A percentile compares a stretch with the other conserved stretches of the same genome.
phyloP scores from a whole-genome alignment of 495 filamentous ascomycete species.

The Staphylotrichum tortipilum region DNA sequence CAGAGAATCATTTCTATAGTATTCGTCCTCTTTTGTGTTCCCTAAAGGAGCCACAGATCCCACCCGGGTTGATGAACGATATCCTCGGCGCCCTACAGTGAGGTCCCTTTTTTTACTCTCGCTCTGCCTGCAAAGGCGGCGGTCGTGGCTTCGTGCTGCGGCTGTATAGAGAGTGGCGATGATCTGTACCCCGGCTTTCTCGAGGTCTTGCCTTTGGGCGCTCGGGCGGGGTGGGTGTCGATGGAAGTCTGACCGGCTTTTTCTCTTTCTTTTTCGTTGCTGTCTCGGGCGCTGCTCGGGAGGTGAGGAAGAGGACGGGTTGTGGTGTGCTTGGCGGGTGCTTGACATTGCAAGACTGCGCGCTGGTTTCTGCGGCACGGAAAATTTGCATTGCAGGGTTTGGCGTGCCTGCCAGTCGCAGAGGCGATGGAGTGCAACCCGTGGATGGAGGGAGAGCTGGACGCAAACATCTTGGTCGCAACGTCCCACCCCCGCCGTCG shows the following conservation, averaged over 20 bases:
- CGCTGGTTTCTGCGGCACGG: too few species aligned
- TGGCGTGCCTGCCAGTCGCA: too few species aligned
- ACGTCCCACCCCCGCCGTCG: too few species aligned
- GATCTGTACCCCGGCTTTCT: conserved; percentile 49
- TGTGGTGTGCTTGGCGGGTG: too few species aligned
- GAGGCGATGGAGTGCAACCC: too few species aligned
- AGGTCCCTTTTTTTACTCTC: conserved; percentile 41
- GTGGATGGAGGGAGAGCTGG: too few species aligned
- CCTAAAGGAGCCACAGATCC: conserved; percentile 60
- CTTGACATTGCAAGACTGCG: too few species aligned
- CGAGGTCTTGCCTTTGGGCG: conserved; percentile 45
- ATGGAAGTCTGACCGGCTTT: conserved; percentile 57
- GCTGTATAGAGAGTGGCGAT: conserved; percentile 55
- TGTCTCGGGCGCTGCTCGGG: conserved; percentile 29
- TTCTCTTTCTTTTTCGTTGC: conserved; percentile 41
- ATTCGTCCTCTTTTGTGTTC: conserved; percentile 70
- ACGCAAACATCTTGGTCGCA: too few species aligned
- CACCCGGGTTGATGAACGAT: conserved; percentile 55
- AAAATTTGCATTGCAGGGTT: too few species aligned
- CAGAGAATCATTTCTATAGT: conserved; percentile 88
- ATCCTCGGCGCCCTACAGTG: conserved; percentile 55
- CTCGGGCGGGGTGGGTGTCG: conserved; percentile 49
- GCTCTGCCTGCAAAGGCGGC: conserved; percentile 45
- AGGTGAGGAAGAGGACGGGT: conserved; percentile 33
- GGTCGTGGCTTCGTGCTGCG: conserved; percentile 22